Base-by-base conservation (phyloP, 805 yeast species). In the Barnettozyma vustinii region DNA sequence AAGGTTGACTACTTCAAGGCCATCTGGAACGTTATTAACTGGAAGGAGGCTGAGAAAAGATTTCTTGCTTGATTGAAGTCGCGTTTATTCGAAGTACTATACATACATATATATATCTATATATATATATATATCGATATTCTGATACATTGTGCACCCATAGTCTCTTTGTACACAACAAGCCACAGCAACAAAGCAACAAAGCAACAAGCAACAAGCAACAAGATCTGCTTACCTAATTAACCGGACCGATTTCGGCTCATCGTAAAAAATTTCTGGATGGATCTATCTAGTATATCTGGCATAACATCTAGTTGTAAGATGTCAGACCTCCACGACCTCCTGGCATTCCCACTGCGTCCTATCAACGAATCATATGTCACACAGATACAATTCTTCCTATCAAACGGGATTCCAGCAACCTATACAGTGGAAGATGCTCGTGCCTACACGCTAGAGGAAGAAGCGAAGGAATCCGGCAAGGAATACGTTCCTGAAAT, bases 1-100 rank as follows among this genome's bases (percentile, higher is more conserved):
- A 89, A 90, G 77, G 95, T 69, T 41, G 96, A 89, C 64, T 89
- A 90, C 74, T 89, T 90, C 80, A 83, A 86, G 71, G 92, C 95
- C 54, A 86, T 89, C 70, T 89, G 97, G 97, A 84, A 86, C 62
- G 96, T 89, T 40, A 79, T 90, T 70, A 88, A 89, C 80, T 89
- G 97, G 97, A 76, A 83, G 68, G 95, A 84, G 70, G 97, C 96
- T 48, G 88, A 81, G 61, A 75, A 72, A 70, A 81, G 96, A 70
- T 85, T 68, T 49, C 40, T 56, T 61, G 76, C 73, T 35, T 73
- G 51, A 52, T 40, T 42, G 2, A 13, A 15, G 19, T 13, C 16
- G 9, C 30, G 10, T 20, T 19, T 30, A 30, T 30, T 30, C 33
- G n/a, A 30, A 30, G 30, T 30, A 30, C 33, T 27, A 27, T 13